Evolutionary conservation across 2,329 filamentous ascomycete genomes (phyloP).

Genomic region (Blastomyces emzantsi): DNA sequence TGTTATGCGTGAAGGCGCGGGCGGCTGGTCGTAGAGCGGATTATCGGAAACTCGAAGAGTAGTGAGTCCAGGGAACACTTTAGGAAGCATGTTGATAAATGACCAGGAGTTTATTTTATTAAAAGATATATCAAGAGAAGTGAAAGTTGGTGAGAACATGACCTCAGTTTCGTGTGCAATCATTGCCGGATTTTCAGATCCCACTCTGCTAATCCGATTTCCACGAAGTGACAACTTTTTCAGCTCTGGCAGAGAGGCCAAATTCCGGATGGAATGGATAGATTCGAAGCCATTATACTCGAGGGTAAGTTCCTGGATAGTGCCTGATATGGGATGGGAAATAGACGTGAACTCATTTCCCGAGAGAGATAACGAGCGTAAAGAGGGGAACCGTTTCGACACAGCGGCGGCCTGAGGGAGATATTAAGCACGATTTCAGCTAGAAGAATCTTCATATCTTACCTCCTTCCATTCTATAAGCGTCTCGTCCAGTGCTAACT

Average conservation of each 20-base stretch:
- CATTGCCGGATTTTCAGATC: constrained; percentile 11
- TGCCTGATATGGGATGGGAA: constrained; percentile 23
- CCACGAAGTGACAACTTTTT: constrained; percentile 56
- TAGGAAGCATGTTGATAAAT: constrained; percentile 61
- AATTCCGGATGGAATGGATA: constrained; percentile 33
- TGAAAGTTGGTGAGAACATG: constrained; percentile 47
- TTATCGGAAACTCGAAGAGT: constrained; percentile 78
- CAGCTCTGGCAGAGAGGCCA: constrained; percentile 46
- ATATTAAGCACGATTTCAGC: background rate
- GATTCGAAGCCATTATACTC: constrained; percentile 40
- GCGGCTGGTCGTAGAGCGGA: constrained; percentile 59
- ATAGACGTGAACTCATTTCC: constrained; percentile 30
- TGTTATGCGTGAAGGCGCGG: constrained; percentile 28
- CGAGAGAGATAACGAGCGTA: constrained; percentile 29
- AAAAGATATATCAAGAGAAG: constrained; percentile 64
- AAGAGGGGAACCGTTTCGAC: constrained; percentile 27
- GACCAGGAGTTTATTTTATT: constrained; percentile 61
- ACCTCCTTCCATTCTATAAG: constrained; percentile 59
- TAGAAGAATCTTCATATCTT: constrained; percentile 21
- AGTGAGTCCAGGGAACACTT: constrained; percentile 61
- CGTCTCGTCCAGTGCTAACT: constrained; percentile 59
- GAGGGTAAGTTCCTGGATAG: constrained; percentile 40
- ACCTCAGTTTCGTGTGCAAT: constrained; percentile 30
- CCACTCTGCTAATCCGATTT: constrained; percentile 54
- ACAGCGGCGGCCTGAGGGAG: constrained; percentile 27